These are phyloP conservation scores for Aspergillus oerlinghausenensis DNA, from an alignment of 2,329 filamentous ascomycete genomes.

Conservation along the genomic window DNA sequence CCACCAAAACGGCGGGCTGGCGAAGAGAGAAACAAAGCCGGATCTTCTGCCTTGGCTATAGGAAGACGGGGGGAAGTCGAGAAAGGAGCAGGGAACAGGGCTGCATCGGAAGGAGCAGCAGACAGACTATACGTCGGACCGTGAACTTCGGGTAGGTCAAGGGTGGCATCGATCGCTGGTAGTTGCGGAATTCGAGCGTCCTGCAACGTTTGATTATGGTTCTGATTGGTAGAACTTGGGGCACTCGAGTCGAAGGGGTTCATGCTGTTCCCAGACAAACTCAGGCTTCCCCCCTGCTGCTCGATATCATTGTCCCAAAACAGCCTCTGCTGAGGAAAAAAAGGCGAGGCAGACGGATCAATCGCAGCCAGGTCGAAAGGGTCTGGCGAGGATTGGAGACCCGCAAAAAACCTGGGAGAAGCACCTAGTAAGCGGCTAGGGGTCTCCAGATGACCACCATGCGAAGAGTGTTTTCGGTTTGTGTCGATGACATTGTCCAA, in stretches of 20 bases:
- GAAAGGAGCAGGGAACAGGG: slow-evolving; percentile 41
- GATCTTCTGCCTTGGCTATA: slow-evolving; percentile 39
- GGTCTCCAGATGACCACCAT: slow-evolving; percentile 38
- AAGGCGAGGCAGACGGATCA: slow-evolving; percentile 54
- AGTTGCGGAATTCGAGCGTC: slow-evolving; percentile 31
- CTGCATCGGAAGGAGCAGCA: slow-evolving; percentile 30
- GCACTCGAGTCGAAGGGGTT: slow-evolving; percentile 21
- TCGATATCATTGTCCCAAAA: slow-evolving; percentile 45
- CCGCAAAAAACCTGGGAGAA: slow-evolving; percentile 47
- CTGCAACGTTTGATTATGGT: slow-evolving; percentile 10
- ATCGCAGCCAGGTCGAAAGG: slow-evolving; percentile 50
- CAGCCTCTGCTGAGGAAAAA: slow-evolving; percentile 51
- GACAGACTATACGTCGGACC: slow-evolving; percentile 24
- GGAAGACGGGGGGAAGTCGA: slow-evolving; percentile 43
- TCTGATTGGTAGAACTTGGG: slow-evolving; percentile 15
- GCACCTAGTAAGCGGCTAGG: slow-evolving; percentile 42
- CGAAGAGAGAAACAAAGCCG: slow-evolving; percentile 46
- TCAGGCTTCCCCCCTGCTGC: slow-evolving; percentile 14
- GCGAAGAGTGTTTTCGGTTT: slow-evolving; percentile 19
- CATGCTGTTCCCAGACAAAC: slow-evolving; percentile 13
- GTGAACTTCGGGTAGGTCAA: slow-evolving; percentile 32
- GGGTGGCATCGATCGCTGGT: slow-evolving; percentile 30
- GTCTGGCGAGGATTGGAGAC: slow-evolving; percentile 55
- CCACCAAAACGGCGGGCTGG: slow-evolving; percentile 45
- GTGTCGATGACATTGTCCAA: slow-evolving; percentile 22